Percentiles rank a stretch among this genome's conserved stretches.
phyloP scores from a whole-genome alignment of 2,329 filamentous ascomycete species.

The Penicillium sp. region DNA sequence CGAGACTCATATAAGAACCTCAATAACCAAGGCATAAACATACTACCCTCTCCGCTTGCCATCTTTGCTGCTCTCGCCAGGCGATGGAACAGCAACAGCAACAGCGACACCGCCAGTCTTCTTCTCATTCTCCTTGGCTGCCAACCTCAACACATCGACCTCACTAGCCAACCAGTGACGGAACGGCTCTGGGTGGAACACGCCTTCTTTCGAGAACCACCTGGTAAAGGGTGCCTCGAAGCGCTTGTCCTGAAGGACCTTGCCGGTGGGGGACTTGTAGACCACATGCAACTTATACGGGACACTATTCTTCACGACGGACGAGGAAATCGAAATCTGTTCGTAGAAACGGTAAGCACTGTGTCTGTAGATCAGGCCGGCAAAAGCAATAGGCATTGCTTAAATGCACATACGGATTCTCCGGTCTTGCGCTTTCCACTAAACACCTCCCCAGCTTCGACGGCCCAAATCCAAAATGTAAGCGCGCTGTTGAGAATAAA shows the following conservation, averaged over 20 bases:
- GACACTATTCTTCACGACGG: conserved; percentile 72
- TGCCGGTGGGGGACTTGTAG: conserved; percentile 39
- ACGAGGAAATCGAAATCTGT: conserved; percentile 70
- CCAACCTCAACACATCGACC: conserved; percentile 52
- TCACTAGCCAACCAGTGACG: conserved; percentile 59
- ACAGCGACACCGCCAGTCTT: conserved; percentile 26
- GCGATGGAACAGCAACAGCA: conserved; percentile 17
- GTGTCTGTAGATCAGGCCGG: background rate
- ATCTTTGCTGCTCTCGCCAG: conserved; percentile 8
- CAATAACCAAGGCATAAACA: background rate
- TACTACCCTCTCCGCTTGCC: conserved; percentile 15
- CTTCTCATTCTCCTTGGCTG: conserved; percentile 39
- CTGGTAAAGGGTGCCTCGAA: conserved; percentile 56
- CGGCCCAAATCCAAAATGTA: conserved; percentile 76
- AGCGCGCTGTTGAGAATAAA: conserved; percentile 71
- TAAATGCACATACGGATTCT: conserved; percentile 50
- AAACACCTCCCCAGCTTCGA: conserved; percentile 80
- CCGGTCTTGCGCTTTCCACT: conserved; percentile 66
- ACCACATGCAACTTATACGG: conserved; percentile 69
- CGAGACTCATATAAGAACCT: background rate
- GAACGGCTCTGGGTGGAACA: conserved; percentile 58
- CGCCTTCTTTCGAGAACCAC: conserved; percentile 57
- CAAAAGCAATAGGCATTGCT: background rate
- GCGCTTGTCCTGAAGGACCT: conserved; percentile 44
- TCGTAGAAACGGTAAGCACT: conserved; percentile 40